Evolutionary conservation across 176 grass and related monocot genomes (phyloP), one percentile per base, ranked within the genome.

Genomic region (Olyra latifolia): DNA sequence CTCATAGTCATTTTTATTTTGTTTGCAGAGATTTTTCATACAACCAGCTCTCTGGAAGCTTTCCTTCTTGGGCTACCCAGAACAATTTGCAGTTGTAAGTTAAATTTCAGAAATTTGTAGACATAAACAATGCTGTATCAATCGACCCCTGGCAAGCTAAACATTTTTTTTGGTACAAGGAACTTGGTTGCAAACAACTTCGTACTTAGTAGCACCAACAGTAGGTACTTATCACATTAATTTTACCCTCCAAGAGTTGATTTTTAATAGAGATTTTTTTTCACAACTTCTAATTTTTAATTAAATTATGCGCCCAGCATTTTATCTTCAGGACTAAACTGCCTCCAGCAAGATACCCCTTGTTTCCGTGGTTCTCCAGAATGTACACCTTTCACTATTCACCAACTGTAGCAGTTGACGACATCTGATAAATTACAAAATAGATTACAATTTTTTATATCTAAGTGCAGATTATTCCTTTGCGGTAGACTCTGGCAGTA

Each of bases 121-220:
- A 70, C 40, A 30, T 74, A n/a, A 2, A 54, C 16, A 44, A 29
- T 11, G 16, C 20, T 61, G 54, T 45, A n/a, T n/a, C n/a, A n/a
- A n/a, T n/a, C n/a, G n/a, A n/a, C n/a, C n/a, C n/a, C n/a, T n/a
- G n/a, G n/a, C n/a, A n/a, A 42, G 22, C 16, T 69, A 49, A 16
- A 6, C 0, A 58, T 70, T 68, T 77, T 83, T 8, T 75, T 15
- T 60, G 54, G 9, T 30, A 43, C 78, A 74, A 92, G 93, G 74
- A 95, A 95, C 44, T 80, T 95, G 89, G 89, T 92, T 47, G 87
- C 93, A 42, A 95, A 95, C 50, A 92, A 95, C 48, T 95, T 95
- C 22, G 5, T 68, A 4, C 40, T 92, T 58, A 27, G 60, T 32
- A 62, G 24, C 62, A 84, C 60, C 28, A 92, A 80, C 53, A 83